A percentile compares a stretch with the other conserved stretches of the same genome.
phyloP scores from a whole-genome alignment of 1,139 yeast genomes.

The Geotrichum cucujoidarum region DNA sequence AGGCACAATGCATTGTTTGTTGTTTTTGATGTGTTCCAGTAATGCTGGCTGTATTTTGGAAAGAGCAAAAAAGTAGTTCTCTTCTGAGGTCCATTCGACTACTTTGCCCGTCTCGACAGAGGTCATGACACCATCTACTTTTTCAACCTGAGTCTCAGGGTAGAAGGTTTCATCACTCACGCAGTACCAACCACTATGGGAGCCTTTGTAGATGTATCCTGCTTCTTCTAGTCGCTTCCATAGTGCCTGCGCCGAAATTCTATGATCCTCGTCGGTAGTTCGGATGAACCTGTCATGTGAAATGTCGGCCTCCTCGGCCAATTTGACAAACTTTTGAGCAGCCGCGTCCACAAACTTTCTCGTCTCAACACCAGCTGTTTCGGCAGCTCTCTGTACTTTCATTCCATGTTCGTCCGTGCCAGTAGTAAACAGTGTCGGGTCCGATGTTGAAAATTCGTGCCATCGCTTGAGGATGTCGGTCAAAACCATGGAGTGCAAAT shows the following conservation, averaged over 20 bases:
- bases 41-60: constrained; percentile 55
- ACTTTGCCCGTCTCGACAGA: constrained; percentile 74
- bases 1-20: constrained; percentile 61
- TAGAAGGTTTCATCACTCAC: constrained; percentile 92
- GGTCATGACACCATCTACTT: constrained; percentile 44
- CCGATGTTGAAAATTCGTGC: constrained; percentile 46
- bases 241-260: constrained; percentile 54
- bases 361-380: constrained; percentile 53
- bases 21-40: constrained; percentile 44
- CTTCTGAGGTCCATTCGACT: constrained; percentile 72
- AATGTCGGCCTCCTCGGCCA: constrained; percentile 57
- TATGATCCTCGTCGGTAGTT: constrained; percentile 83
- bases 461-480: constrained; percentile 77
- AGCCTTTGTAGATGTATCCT: constrained; percentile 73
- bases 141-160: constrained; percentile 70
- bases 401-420: constrained; percentile 98
- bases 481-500: constrained; percentile 78
- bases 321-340: constrained; percentile 54
- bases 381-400: constrained; percentile 76
- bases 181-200: constrained; percentile 92
- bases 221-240: constrained; percentile 60
- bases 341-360: constrained; percentile 67
- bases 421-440: constrained; percentile 59
- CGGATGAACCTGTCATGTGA: constrained; percentile 74
- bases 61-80: constrained; percentile 78